Base-by-base conservation (phyloP, 768 basidiomycete genomes). In the Boletus rufocinnamomeus region DNA sequence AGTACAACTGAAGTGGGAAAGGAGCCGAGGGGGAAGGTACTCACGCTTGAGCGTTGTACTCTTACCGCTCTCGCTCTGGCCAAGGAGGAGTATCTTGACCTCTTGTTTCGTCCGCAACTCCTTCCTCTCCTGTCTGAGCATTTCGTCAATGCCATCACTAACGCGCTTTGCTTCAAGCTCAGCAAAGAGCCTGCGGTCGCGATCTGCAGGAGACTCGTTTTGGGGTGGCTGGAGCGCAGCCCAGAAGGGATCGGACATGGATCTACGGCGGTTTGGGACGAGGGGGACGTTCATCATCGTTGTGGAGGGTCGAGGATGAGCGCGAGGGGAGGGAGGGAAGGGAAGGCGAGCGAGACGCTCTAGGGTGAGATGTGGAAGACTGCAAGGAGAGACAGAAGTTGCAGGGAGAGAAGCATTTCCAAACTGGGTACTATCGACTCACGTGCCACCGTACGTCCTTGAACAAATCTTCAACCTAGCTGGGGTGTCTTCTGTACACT, bases 31-130 rank as follows among this genome's bases (percentile, higher is more conserved):
- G 37, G 57, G 37, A 40, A 53, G 48, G 56, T 51, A 86, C 90
- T 84, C 79, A 92, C 91, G 91, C 77, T 92, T 92, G 66, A 93
- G 79, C 9, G 90, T 91, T 10, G 91, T 93, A 69, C 88, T 91
- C 79, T 93, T 93, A 41, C 91, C 91, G 66, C 89, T 91, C 80
- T 93, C 91, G 60, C 91, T 92, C 80, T 93, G 91, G 52, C 91
- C 91, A 43, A 93, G 84, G 60, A 93, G 79, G 54, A 93, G 77
- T 52, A 93, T 83, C 69, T 87, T 87, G 72, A 93, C 83, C 67
- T 86, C 84, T 62, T 84, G 79, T 62, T 80, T 84, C 40, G 73
- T 70, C 71, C 81, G 85, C 74, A 81, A 85, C 61, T 88, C 84
- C 54, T 78, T 80, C 57, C 80, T 75, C 66, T 93, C 91, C 63